phyloP scores from a whole-genome alignment of 2,329 filamentous ascomycete genomes.

The Helminthosporium solani region DNA sequence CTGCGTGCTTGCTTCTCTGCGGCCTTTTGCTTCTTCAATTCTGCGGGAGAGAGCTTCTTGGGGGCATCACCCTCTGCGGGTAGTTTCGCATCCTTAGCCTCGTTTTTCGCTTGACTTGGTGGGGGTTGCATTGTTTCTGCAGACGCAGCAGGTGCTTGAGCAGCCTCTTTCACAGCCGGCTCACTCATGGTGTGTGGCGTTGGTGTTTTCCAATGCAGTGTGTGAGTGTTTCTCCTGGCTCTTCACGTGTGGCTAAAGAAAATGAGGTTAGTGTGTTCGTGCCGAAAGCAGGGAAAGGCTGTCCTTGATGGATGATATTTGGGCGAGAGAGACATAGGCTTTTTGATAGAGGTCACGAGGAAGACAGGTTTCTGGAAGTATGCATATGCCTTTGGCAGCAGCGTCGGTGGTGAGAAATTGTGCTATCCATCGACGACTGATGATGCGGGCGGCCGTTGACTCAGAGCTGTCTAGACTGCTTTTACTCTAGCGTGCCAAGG shows the following conservation, averaged over 20 bases:
- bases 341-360: not conserved
- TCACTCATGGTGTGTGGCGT: conserved; percentile 28
- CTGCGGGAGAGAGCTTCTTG: conserved; percentile 67
- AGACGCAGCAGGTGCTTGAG: conserved; percentile 12
- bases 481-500: conserved; percentile 3
- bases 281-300: conserved; percentile 3
- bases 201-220: not conserved
- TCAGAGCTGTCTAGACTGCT: conserved; percentile 1
- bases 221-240: not conserved
- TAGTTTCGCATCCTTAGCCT: conserved; percentile 23
- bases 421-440: not conserved
- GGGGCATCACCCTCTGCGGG: conserved; percentile 23
- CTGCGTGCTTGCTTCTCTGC: conserved; percentile 87
- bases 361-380: not conserved
- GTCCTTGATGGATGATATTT: not conserved
- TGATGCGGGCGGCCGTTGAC: not conserved
- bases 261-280: not conserved
- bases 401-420: not conserved
- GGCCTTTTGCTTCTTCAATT: conserved; percentile 85
- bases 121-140: conserved; percentile 13
- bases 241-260: conserved; percentile 1
- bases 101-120: conserved; percentile 18
- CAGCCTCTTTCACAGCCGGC: conserved; percentile 17
- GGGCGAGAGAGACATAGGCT: conserved; percentile 4
- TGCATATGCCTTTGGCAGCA: too few relatives aligned